phyloP scores from a whole-genome alignment of 208 protist genomes.

The Trypanosoma avium region DNA sequence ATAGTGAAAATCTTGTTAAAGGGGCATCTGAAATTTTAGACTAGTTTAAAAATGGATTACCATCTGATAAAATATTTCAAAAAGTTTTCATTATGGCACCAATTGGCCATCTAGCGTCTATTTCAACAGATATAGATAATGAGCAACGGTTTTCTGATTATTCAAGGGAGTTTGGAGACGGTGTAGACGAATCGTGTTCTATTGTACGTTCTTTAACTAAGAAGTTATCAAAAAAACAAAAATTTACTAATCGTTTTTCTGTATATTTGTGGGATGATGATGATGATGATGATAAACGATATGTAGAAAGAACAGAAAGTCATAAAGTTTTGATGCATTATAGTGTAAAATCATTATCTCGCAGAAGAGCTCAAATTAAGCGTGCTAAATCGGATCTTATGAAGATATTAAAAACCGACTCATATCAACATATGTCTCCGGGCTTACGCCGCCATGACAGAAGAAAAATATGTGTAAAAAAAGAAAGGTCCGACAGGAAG shows the following conservation, averaged over 20 bases:
- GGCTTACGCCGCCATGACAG: too few species aligned
- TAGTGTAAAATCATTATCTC: background rate
- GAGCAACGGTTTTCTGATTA: background rate
- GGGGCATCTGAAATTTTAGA: background rate
- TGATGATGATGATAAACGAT: background rate
- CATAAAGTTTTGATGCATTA: background rate
- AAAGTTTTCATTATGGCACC: background rate
- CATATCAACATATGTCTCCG: too few species aligned
- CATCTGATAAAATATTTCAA: background rate
- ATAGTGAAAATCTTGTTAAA: background rate
- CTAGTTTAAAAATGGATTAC: background rate
- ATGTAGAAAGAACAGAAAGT: background rate
- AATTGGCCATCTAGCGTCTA: background rate
- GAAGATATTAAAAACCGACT: background rate
- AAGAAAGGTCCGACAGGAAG: too few species aligned
- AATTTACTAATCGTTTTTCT: background rate
- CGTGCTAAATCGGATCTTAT: slow-evolving; percentile 4
- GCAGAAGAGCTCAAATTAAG: background rate
- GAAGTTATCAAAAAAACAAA: too few species aligned
- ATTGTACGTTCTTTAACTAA: background rate
- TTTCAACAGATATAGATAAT: background rate
- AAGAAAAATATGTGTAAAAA: too few species aligned
- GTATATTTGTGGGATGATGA: slow-evolving; percentile 5
- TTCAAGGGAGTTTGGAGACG: background rate
- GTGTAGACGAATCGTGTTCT: background rate